These are phyloP conservation scores for Verticillium alfalfae DNA, from an alignment of 2,329 filamentous ascomycete genomes.

Conservation along the genomic window DNA sequence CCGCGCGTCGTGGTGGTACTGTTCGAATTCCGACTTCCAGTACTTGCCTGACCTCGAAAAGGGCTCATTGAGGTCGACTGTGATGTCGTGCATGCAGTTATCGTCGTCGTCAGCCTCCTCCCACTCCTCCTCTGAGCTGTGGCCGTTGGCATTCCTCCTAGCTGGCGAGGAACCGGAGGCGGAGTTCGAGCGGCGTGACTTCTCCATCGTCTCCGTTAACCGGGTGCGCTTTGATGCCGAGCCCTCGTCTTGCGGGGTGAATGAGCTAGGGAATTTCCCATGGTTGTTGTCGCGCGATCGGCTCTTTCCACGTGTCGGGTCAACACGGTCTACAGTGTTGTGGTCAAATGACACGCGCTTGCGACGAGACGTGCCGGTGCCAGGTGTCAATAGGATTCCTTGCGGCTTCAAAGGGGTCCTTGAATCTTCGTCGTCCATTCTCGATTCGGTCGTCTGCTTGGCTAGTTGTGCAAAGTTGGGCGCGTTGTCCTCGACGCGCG, in stretches of 20 bases:
- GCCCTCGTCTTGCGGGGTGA: constrained; percentile 12
- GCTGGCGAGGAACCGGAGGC: neutral
- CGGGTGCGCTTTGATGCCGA: constrained; percentile 29
- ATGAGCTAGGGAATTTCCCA: constrained; percentile 21
- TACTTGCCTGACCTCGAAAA: constrained; percentile 70
- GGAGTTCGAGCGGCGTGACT: constrained; percentile 24
- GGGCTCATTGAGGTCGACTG: constrained; percentile 67
- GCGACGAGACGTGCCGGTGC: constrained; percentile 52
- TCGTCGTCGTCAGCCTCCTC: constrained; percentile 38
- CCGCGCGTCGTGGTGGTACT: constrained; percentile 67
- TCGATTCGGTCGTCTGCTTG: constrained; percentile 5
- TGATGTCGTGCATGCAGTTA: constrained; percentile 53
- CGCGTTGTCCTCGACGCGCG: constrained; percentile 27
- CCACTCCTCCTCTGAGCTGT: constrained; percentile 41
- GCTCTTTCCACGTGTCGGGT: constrained; percentile 9
- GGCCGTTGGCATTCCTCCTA: constrained; percentile 1
- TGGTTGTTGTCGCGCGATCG: constrained; percentile 21
- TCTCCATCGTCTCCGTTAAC: constrained; percentile 41
- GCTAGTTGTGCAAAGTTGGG: constrained; percentile 13
- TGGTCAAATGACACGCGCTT: constrained; percentile 63
- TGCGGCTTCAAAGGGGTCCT: constrained; percentile 42
- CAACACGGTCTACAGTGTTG: constrained; percentile 43
- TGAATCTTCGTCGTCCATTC: constrained; percentile 17
- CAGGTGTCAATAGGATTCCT: constrained; percentile 60
- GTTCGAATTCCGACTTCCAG: constrained; percentile 74